Evolutionary conservation across 176 grass and related monocot genomes (phyloP), one percentile per base, ranked within the genome.

Genomic region (Cymbopogon citratus): DNA sequence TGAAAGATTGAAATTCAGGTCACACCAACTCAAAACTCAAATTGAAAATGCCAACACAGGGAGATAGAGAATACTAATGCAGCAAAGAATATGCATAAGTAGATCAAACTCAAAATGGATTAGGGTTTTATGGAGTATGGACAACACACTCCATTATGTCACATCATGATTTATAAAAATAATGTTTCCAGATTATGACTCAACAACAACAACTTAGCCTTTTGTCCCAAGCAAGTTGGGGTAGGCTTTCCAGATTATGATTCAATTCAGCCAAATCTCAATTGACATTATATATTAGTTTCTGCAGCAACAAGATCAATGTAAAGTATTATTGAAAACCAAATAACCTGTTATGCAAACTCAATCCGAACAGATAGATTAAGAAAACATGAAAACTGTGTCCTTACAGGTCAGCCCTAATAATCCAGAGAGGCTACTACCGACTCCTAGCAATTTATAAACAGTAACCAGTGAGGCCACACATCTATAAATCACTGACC

Each of bases 241-340:
- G n/a, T n/a, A n/a, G n/a, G n/a, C n/a, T 64, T 87, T 49, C 63
- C 63, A 13, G n/a, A 6, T 69, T 85, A n/a, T 14, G 1, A 51
- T 76, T 49, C 29, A 61, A 82, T 18, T 69, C 49, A 76, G 34
- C 63, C 23, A 82, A 71, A n/a, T 60, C 4, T 12, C 54, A 78
- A 52, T 66, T 11, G 28, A 24, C 10, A 77, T 24, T 71, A 25
- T 26, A 61, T 26, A 56, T 8, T n/a, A 56, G 51, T n/a, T 56
- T 56, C 51, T 9, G 51, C 51, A 56, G 51, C 19, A 56, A 56
- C 51, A 56, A 56, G 51, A 56, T 56, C 51, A 56, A 56, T n/a
- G 19, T 56, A 9, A n/a, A 9, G 9, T 23, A 23, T 57, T 23
- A 57, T 57, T 56, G 19, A 2, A 56, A 56, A 56, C 51, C 51